Evolutionary conservation across 305 asterid species (phyloP), one percentile per base, ranked within the genome.

Genomic region (Salvia sclarea): DNA sequence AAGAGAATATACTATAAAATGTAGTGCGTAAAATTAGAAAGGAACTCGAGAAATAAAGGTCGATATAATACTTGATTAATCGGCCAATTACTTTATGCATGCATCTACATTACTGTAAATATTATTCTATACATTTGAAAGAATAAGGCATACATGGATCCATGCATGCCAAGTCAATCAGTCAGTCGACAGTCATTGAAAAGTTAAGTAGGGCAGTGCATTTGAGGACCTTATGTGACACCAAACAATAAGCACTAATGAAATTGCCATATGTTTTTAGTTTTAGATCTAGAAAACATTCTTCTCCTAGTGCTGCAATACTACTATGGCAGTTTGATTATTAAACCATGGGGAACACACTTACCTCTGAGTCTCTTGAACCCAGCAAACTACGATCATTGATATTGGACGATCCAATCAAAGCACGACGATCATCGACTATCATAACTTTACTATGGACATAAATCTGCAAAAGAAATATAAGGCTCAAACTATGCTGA

Each of bases 371-470:
- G 73, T 93, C 98, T 81, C 97, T 85, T 63, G 97, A 88, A 47
- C 98, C 98, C 73, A 93, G 88, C 77, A 93, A 86, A 77, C 98
- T 93, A 77, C 98, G 93, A 78, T 93, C 98, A 59, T 93, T 93
- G 66, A 93, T 85, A 81, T 93, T 93, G 52, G 97, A 86, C 55
- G 98, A 93, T 60, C 98, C 98, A 64, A 93, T 64, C 79, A 93
- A 70, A 66, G 95, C 80, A 79, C 82, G 72, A 2, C 83, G 87
- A 69, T 93, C 98, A 79, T 93, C 98, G 38, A 90, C 82, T 74
- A 93, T 87, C 97, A 93, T 93, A 67, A 93, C 91, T 86, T 93
- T 93, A 71, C 98, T 93, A 66, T 93, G 98, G 61, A 93, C 98
- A 64, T 93, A 93, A 40, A 93, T 84, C 98, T 90, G 81, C 64